Evolutionary conservation across 345 rosid species (phyloP).

Genomic region (Sonneratia caseolaris): DNA sequence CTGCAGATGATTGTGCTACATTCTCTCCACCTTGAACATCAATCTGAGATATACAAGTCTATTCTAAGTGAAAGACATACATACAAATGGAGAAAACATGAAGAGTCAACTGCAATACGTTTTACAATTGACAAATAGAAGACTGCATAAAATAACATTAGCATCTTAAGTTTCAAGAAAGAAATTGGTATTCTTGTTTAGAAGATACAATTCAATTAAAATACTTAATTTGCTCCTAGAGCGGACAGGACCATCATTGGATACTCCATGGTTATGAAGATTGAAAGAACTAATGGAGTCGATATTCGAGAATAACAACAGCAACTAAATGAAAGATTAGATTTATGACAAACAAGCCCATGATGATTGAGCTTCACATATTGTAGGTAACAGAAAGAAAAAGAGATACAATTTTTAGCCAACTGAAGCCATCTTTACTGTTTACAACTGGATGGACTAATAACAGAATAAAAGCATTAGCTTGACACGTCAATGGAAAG

Average conservation of each 20-base stretch:
- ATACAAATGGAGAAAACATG: background rate
- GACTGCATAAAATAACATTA: background rate
- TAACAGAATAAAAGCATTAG: background rate
- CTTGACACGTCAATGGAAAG: background rate
- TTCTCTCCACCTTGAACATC: background rate
- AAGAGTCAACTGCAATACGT: background rate
- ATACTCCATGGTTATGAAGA: too few species aligned
- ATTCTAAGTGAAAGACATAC: background rate
- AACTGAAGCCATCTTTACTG: background rate
- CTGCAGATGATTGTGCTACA: background rate
- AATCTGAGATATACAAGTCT: background rate
- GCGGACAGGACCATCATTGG: too few species aligned
- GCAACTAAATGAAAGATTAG: background rate
- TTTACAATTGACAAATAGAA: background rate
- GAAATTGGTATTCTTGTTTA: background rate
- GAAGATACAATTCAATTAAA: background rate
- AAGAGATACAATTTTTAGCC: background rate
- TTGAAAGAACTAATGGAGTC: too few species aligned
- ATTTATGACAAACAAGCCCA: background rate
- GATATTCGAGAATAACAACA: background rate
- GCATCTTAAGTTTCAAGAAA: background rate
- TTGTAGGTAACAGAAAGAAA: background rate
- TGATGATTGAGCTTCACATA: background rate
- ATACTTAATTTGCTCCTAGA: too few species aligned
- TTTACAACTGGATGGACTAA: background rate